A percentile compares a stretch with the other conserved stretches of the same genome.
Conservation (phyloP, 768 basidiomycete species). For the Cystofilobasidium bisporidii region DNA sequence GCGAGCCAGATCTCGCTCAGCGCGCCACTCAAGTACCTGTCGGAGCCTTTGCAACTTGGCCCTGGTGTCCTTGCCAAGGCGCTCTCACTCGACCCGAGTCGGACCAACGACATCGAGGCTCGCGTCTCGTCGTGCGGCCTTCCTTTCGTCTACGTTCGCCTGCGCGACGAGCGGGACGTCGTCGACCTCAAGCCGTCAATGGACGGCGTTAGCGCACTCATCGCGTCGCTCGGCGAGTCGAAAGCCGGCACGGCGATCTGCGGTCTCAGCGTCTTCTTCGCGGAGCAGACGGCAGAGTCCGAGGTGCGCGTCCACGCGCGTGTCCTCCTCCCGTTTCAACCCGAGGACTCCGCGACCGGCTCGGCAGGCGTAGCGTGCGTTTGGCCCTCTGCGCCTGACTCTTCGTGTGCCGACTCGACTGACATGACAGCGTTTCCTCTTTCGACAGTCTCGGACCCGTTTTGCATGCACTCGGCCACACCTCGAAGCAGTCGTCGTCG, state of each 20-base stretch:
- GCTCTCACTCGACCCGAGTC: background rate
- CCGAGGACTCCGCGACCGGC: slow-evolving; percentile 8
- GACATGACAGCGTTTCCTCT: too few relatives aligned
- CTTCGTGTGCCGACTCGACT: too few relatives aligned
- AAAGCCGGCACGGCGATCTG: background rate
- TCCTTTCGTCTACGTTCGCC: slow-evolving; percentile 4
- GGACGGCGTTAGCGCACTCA: background rate
- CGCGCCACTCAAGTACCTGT: slow-evolving; percentile 1
- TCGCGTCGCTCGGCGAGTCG: background rate
- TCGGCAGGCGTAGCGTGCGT: slow-evolving; percentile 1
- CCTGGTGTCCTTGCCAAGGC: background rate
- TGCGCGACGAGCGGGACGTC: slow-evolving; percentile 3
- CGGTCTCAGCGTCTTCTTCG: slow-evolving; percentile 7
- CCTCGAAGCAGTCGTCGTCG: background rate
- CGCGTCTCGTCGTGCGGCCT: slow-evolving; percentile 12
- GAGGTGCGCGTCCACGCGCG: background rate
- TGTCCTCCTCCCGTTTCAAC: background rate
- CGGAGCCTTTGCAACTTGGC: background rate
- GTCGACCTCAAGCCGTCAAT: background rate
- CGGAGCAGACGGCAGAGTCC: background rate
- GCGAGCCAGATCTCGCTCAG: background rate
- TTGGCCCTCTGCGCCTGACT: background rate
- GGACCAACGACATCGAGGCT: background rate
- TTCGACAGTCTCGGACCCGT: slow-evolving; percentile 6
- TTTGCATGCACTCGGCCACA: background rate